Evolutionary conservation across 108 stramenopile species (phyloP).

Genomic region (Nitzschia inconspicua): DNA sequence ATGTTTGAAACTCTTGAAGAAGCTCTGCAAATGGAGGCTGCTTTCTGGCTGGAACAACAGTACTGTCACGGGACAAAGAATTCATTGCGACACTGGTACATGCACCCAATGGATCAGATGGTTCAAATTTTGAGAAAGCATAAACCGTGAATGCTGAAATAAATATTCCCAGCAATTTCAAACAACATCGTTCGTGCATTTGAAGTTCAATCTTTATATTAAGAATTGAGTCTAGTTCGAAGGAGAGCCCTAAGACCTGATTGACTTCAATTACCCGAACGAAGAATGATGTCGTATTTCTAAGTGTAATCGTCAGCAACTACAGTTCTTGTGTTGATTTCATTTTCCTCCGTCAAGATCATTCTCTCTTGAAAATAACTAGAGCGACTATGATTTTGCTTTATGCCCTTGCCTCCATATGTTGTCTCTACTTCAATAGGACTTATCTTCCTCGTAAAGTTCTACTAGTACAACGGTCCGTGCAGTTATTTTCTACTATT

Average conservation of each 20-base stretch:
- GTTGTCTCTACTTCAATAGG: too few relatives aligned
- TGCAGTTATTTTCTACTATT: too few relatives aligned
- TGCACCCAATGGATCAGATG: constrained; percentile 15
- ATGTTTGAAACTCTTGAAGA: constrained; percentile 22
- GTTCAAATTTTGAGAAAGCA: constrained; percentile 10
- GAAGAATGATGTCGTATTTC: not conserved
- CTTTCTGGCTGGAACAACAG: constrained; percentile 44
- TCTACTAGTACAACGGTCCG: too few relatives aligned
- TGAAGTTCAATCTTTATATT: not conserved
- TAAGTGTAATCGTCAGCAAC: too few relatives aligned
- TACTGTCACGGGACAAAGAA: constrained; percentile 12
- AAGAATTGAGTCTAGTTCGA: not conserved
- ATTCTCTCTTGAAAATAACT: too few relatives aligned
- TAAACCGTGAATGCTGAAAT: not conserved
- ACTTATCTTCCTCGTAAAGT: too few relatives aligned
- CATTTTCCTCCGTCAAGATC: too few relatives aligned
- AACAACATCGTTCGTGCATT: not conserved
- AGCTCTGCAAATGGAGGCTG: constrained; percentile 41
- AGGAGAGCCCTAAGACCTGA: not conserved
- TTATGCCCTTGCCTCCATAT: too few relatives aligned
- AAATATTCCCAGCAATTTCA: not conserved
- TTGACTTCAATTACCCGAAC: not conserved
- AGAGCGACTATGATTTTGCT: too few relatives aligned
- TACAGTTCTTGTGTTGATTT: too few relatives aligned
- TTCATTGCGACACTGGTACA: constrained; percentile 26